phyloP scores from a whole-genome alignment of 352 stramenopile genomes.

The Globisporangium nodosum region DNA sequence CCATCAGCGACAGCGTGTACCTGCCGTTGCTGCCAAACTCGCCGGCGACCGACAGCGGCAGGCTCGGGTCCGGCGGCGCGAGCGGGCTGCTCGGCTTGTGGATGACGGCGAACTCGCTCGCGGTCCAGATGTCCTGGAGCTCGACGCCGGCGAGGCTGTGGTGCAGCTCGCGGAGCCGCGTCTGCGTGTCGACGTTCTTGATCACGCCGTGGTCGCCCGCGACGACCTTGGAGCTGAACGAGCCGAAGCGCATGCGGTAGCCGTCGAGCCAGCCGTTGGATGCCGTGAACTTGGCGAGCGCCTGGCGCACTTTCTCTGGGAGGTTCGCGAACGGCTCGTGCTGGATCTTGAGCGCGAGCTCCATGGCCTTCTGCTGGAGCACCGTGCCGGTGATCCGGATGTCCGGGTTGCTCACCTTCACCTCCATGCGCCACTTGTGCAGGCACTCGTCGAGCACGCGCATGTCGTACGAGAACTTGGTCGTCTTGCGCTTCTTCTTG shows the following conservation, averaged over 20 bases:
- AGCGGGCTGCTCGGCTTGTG: slow-evolving; percentile 32
- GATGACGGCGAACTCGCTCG: slow-evolving; percentile 63
- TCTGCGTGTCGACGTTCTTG: slow-evolving; percentile 84
- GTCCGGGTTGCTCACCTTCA: slow-evolving; percentile 73
- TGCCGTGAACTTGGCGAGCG: slow-evolving; percentile 67
- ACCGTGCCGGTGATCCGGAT: slow-evolving; percentile 76
- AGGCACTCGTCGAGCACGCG: slow-evolving; percentile 77
- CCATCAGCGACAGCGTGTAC: slow-evolving; percentile 74
- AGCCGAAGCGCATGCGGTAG: slow-evolving; percentile 80
- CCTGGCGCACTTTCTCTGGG: slow-evolving; percentile 67
- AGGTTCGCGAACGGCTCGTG: slow-evolving; percentile 64
- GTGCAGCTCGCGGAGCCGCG: slow-evolving; percentile 76
- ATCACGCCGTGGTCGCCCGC: slow-evolving; percentile 56
- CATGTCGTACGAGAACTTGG: slow-evolving; percentile 80
- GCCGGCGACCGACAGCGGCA: neutral
- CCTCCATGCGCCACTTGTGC: slow-evolving; percentile 86
- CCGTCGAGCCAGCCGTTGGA: slow-evolving; percentile 85
- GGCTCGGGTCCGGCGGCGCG: neutral
- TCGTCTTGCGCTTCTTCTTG: slow-evolving; percentile 86
- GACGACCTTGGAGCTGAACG: slow-evolving; percentile 73
- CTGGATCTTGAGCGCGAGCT: slow-evolving; percentile 70
- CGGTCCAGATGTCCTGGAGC: slow-evolving; percentile 77
- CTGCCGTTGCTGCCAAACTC: slow-evolving; percentile 23
- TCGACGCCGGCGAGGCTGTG: slow-evolving; percentile 54
- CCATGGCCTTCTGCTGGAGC: slow-evolving; percentile 81